Percentiles rank a stretch among this genome's conserved stretches.
These are phyloP conservation scores for Senecio squalidus DNA, from an alignment of 140 eudicot genomes.

Conservation along the genomic window DNA sequence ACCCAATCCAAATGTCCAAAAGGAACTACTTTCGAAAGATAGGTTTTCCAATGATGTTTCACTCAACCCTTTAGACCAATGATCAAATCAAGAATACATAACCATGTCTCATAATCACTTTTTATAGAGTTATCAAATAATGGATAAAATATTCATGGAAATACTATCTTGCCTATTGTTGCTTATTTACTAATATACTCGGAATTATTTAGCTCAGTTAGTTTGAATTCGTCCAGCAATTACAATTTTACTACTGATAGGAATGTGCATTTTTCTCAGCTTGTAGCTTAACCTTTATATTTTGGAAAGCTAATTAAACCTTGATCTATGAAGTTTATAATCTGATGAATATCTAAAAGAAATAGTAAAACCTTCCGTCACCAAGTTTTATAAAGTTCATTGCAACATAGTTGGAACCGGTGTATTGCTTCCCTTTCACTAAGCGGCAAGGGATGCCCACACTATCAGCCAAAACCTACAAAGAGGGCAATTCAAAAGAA, in stretches of 20 bases:
- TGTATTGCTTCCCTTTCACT: slow-evolving; percentile 76
- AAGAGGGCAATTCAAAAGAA: slow-evolving; percentile 6
- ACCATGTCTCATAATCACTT: neutral
- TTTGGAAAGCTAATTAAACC: neutral
- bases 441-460: slow-evolving; percentile 83
- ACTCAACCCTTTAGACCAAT: no score
- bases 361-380: slow-evolving; percentile 65
- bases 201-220: no score
- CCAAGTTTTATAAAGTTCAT: slow-evolving; percentile 65
- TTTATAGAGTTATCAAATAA: neutral
- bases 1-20: no score
- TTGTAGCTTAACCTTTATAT: neutral
- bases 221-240: no score
- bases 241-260: no score
- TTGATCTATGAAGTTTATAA: neutral
- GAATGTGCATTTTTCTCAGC: no score
- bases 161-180: no score
- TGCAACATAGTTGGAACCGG: slow-evolving; percentile 83
- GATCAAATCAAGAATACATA: neutral
- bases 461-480: slow-evolving; percentile 94
- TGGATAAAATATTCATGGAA: no score
- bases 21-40: no score
- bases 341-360: neutral
- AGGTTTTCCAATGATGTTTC: no score
- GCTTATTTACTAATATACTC: no score